These are phyloP conservation scores for Ceratobasidium sp. DNA, from an alignment of 1,284 basidiomycete species.

Conservation along the genomic window DNA sequence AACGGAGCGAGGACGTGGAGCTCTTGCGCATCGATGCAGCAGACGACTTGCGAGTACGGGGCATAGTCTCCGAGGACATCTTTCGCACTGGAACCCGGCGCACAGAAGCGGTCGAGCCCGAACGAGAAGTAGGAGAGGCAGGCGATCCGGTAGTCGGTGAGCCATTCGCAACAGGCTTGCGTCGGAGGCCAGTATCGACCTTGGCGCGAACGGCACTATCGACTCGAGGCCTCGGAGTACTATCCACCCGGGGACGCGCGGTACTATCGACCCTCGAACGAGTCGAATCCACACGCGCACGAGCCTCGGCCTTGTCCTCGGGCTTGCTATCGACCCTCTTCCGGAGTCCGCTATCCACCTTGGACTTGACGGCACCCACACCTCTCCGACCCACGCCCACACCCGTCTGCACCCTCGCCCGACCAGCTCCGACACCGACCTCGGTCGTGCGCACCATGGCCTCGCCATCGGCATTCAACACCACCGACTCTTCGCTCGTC, in stretches of 20 bases:
- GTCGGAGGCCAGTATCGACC: conserved; percentile 17
- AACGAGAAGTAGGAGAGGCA: background rate
- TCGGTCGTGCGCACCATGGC: conserved; percentile 22
- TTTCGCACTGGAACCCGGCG: conserved; percentile 4
- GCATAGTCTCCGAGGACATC: background rate
- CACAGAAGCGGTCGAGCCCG: conserved; percentile 18
- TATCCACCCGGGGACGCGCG: conserved; percentile 1
- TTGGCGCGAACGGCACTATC: conserved; percentile 15
- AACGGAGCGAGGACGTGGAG: conserved; percentile 29
- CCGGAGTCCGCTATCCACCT: conserved; percentile 7
- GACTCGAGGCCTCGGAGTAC: background rate
- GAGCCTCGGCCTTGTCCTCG: background rate
- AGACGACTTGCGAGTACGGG: conserved; percentile 3
- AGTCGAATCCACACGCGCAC: conserved; percentile 9
- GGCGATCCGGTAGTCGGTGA: background rate
- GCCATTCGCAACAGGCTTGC: background rate
- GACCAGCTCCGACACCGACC: conserved; percentile 23
- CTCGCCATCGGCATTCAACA: background rate
- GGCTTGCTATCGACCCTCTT: background rate
- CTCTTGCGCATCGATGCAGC: conserved; percentile 33
- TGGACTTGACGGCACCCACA: conserved; percentile 18
- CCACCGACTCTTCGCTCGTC: background rate
- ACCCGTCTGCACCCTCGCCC: conserved; percentile 28
- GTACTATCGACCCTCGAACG: conserved; percentile 11
- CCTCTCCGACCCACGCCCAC: conserved; percentile 17